Base-by-base conservation (phyloP, 164 flowering plant genomes). In the Stephania yunnanensis region DNA sequence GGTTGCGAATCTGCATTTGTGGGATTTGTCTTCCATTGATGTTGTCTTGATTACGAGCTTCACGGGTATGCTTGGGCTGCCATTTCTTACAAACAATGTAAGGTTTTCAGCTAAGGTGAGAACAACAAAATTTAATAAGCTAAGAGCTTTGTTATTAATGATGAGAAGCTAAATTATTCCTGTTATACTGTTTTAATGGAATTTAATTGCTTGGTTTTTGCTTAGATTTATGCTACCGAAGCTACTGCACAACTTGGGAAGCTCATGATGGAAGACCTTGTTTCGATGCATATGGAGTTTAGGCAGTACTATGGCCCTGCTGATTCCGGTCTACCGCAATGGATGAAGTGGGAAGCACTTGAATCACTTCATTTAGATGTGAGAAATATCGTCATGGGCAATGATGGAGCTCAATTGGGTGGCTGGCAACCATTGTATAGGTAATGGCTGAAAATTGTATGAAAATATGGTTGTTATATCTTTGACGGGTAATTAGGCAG, bases 51-150 rank as follows among this genome's bases (percentile, higher is more conserved):
- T 93, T 10, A 87, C 97, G 6, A 91, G 90, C 69, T 89, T 95
- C 0, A 87, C 85, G 91, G 99, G 97, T 48, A 88, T 93, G 90
- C 86, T 95, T 66, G 99, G 99, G 13, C 78, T 93, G 82, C 98
- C 99, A 1, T 95, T 88, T 83, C 87, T 93, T 20, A 88, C 95
- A 61, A 85, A 86, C 72, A 75, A 25, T 68, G 77, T 84, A 52
- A 86, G 80, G n/a, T 91, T 93, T 76, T 85, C 87, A 19, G 98
- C 92, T 1, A 87, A 90, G 95, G 97, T 94, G 83, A 66, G 6
- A 17, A 15, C 42, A 36, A 36, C 42, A 36, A 36, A 36, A 36
- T 4, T 36, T 36, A 4, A 36, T 36, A 36, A 36, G 42, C 42
- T 36, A 36, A 36, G 4, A 36, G 42, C 42, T 36, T 36, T 36